A percentile compares a stretch with the other conserved stretches of the same genome.
These are phyloP conservation scores for Daldinia sp. DNA, from an alignment of 2,329 filamentous ascomycete genomes.

Conservation along the genomic window DNA sequence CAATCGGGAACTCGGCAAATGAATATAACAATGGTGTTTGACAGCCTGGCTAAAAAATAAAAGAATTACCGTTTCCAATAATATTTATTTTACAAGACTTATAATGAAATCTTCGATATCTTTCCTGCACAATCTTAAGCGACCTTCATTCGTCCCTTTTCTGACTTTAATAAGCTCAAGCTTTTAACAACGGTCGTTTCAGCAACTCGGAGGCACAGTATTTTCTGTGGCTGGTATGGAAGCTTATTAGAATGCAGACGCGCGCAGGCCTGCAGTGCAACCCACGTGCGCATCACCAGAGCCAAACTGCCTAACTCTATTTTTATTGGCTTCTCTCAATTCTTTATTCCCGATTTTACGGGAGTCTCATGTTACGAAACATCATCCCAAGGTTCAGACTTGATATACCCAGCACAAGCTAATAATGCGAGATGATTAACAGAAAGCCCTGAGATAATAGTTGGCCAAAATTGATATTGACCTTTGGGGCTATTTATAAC, in stretches of 20 bases:
- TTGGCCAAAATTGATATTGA: too few relatives aligned
- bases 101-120: background rate
- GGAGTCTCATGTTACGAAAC: too few relatives aligned
- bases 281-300: background rate
- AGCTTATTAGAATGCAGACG: background rate
- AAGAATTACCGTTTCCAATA: background rate
- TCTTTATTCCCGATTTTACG: too few relatives aligned
- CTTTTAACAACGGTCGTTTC: background rate
- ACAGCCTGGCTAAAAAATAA: background rate
- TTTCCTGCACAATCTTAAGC: background rate
- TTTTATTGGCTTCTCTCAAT: too few relatives aligned
- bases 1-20: background rate
- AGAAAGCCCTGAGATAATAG: too few relatives aligned
- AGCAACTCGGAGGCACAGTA: background rate
- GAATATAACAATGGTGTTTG: background rate
- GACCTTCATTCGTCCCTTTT: background rate
- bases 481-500: too few relatives aligned
- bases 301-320: background rate
- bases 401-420: too few relatives aligned
- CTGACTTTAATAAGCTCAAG: background rate
- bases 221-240: background rate
- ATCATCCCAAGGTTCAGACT: too few relatives aligned
- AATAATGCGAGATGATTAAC: too few relatives aligned
- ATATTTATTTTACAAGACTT: background rate
- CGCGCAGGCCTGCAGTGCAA: too few relatives aligned